phyloP scores from a whole-genome alignment of 176 grass and related monocot species.

The Cenchrus fungigraminus region DNA sequence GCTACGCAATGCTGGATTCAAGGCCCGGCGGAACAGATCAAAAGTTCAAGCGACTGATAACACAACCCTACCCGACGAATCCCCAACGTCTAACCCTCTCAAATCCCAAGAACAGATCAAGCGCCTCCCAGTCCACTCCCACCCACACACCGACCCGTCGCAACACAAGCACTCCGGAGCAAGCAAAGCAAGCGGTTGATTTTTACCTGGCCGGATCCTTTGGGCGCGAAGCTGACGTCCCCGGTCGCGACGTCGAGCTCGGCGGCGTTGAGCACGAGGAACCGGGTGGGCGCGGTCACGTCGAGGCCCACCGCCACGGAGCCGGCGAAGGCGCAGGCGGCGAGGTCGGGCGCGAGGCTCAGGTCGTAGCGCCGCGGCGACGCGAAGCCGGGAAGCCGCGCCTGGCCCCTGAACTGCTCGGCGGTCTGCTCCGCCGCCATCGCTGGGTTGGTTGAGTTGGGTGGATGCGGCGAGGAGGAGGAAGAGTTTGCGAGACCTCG shows the following conservation, averaged over 20 bases:
- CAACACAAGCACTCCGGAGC: not conserved
- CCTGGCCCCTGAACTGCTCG: constrained; percentile 70
- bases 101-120: constrained; percentile 31
- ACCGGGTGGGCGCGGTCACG: constrained; percentile 55
- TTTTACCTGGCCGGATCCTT: constrained; percentile 59
- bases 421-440: constrained; percentile 54
- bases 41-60: not conserved
- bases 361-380: constrained; percentile 83
- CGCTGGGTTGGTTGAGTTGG: not conserved
- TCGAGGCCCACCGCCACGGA: constrained; percentile 50
- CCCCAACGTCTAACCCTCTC: not conserved
- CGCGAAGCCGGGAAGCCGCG: constrained; percentile 75
- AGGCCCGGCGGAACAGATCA: not conserved
- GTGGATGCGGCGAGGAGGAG: too few relatives aligned
- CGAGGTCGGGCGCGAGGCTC: constrained; percentile 75
- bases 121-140: not conserved
- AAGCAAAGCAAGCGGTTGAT: too few relatives aligned
- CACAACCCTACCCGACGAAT: not conserved
- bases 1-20: not conserved
- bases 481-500: constrained; percentile 4
- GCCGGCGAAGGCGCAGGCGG: constrained; percentile 68
- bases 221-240: constrained; percentile 51
- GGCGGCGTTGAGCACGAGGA: constrained; percentile 89
- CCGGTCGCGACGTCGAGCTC: constrained; percentile 58
- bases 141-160: not conserved